These are phyloP conservation scores for Trametes cingulata DNA, from an alignment of 768 basidiomycete genomes.

Conservation along the genomic window DNA sequence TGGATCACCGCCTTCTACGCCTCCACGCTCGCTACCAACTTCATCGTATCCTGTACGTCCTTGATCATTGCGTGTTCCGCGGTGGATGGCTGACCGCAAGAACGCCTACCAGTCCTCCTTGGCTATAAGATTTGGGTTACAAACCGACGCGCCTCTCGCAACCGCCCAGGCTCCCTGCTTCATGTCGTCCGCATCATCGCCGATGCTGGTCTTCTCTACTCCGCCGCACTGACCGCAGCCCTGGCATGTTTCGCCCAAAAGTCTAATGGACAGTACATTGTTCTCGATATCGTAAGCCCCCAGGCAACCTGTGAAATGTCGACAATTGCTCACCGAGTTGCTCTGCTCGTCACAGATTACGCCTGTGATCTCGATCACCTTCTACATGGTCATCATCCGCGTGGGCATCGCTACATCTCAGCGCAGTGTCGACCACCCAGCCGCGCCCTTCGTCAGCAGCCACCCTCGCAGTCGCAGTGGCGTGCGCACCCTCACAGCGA, in stretches of 20 bases:
- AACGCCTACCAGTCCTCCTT: slow-evolving; percentile 21
- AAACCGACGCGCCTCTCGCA: slow-evolving; percentile 11
- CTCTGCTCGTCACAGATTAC: slow-evolving; percentile 13
- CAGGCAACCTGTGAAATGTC: too few relatives aligned
- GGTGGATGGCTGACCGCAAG: too few relatives aligned
- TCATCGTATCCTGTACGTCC: slow-evolving; percentile 24
- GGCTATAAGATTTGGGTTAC: slow-evolving; percentile 30
- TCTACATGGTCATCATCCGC: slow-evolving; percentile 31
- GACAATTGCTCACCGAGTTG: too few relatives aligned
- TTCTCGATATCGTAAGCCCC: slow-evolving; percentile 28
- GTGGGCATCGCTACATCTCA: slow-evolving; percentile 14
- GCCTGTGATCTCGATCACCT: slow-evolving; percentile 30
- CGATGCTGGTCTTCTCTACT: slow-evolving; percentile 30
- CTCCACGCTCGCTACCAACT: slow-evolving; percentile 26
- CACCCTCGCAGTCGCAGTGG: not conserved
- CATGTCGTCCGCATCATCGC: slow-evolving; percentile 28
- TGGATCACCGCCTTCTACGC: slow-evolving; percentile 31
- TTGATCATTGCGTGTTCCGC: not conserved
- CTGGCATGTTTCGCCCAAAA: slow-evolving; percentile 28
- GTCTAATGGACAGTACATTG: slow-evolving; percentile 23
- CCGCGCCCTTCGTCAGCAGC: not conserved
- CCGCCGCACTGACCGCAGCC: slow-evolving; percentile 26
- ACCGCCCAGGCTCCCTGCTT: slow-evolving; percentile 15
- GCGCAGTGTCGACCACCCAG: not conserved
- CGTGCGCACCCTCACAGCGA: not conserved